These are phyloP conservation scores for Penicillium canariense DNA, from an alignment of 495 filamentous ascomycete species.

Conservation along the genomic window DNA sequence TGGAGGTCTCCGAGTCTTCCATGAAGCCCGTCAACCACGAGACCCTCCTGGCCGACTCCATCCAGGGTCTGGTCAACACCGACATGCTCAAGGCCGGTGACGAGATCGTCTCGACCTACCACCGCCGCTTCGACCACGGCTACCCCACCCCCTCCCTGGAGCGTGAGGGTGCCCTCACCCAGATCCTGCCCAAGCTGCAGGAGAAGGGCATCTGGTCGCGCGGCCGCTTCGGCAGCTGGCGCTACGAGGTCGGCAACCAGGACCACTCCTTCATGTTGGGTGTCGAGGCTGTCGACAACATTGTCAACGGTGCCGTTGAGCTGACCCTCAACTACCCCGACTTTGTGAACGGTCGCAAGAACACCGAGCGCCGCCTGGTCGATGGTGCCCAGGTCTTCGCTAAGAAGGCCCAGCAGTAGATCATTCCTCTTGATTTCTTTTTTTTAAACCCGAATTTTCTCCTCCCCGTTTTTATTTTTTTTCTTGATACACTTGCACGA, in stretches of 20 bases:
- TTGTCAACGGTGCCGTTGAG: constrained; percentile 91
- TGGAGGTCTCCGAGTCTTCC: constrained; percentile 94
- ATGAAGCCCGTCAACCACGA: constrained; percentile 89
- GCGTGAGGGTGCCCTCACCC: constrained; percentile 89
- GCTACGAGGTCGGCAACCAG: constrained; percentile 97
- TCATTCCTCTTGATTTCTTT: constrained; percentile 15
- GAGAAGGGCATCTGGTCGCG: constrained; percentile 89
- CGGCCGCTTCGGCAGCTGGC: constrained; percentile 96
- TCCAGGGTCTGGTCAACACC: constrained; percentile 96
- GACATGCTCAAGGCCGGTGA: constrained; percentile 86
- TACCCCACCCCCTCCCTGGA: constrained; percentile 96
- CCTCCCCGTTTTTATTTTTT: constrained; percentile 2
- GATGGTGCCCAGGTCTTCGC: constrained; percentile 69
- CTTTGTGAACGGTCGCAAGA: constrained; percentile 90
- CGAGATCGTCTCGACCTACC: constrained; percentile 98
- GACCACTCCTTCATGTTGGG: constrained; percentile 99
- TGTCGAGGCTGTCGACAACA: constrained; percentile 94
- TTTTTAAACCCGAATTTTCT: background rate
- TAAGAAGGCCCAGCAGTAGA: constrained; percentile 45
- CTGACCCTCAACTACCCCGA: constrained; percentile 98
- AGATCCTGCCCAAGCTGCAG: constrained; percentile 90
- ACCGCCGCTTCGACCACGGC: constrained; percentile 97
- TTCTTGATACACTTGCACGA: constrained; percentile 29
- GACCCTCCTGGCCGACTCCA: constrained; percentile 82
- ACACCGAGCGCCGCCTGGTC: constrained; percentile 82